Conservation (phyloP, 768 basidiomycete genomes). For the Coprinopsis cinerea region DNA sequence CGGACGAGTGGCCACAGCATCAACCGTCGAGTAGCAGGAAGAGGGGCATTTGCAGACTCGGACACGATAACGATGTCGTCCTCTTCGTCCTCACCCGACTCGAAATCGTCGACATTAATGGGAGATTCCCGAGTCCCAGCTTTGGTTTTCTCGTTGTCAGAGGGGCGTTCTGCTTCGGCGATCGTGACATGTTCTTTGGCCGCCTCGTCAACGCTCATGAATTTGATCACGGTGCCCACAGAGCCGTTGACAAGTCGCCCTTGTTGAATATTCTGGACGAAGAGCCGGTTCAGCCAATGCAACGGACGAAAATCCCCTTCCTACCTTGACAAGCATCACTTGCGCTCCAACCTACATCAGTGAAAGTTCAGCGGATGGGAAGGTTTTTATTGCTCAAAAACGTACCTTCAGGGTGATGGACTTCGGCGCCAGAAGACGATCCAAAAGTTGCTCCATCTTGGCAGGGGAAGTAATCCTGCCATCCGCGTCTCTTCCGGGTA, state of each 20-base stretch:
- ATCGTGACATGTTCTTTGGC: constrained; percentile 29
- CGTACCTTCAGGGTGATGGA: constrained; percentile 39
- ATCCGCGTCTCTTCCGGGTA: constrained; percentile 38
- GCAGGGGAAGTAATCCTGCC: constrained; percentile 28
- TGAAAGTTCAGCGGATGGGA: neutral
- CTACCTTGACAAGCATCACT: constrained; percentile 76
- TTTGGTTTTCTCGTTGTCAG: neutral
- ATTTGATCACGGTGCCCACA: constrained; percentile 48
- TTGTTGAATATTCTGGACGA: constrained; percentile 60
- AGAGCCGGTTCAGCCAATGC: neutral
- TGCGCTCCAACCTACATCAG: constrained; percentile 63
- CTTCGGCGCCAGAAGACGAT: constrained; percentile 56
- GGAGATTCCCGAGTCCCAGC: neutral
- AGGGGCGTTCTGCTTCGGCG: constrained; percentile 20
- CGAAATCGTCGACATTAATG: neutral
- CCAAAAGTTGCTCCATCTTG: constrained; percentile 41
- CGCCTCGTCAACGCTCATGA: constrained; percentile 40
- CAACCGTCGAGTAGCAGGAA: neutral
- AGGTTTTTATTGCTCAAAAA: constrained; percentile 2
- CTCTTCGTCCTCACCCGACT: neutral
- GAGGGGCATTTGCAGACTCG: neutral
- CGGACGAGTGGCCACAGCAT: constrained; percentile 52
- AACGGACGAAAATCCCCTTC: neutral
- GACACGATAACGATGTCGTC: constrained; percentile 16
- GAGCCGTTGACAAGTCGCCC: constrained; percentile 69